Base-by-base conservation (phyloP, 805 yeast species). In the Candida odintsovae region DNA sequence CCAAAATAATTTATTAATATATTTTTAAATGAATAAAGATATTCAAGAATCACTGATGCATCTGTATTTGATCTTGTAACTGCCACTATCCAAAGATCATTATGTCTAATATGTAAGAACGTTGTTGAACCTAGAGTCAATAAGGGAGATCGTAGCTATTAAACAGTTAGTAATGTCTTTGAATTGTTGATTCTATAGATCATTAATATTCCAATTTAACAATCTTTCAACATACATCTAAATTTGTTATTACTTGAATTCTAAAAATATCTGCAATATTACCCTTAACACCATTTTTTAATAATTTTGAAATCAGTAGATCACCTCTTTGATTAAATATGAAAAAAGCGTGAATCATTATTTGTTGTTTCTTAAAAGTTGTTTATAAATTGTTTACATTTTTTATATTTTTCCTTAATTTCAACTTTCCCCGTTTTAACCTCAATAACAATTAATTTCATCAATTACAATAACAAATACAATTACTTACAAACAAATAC, bases 41-140 rank as follows among this genome's bases (percentile, higher is more conserved):
- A 87, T 68, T 92, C 97, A 59, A 90, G 78, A 1, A 90, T 77
- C 4, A 80, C 64, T 1, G 90, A 78, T 29, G 90, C 90, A 61
- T 92, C 97, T 33, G 83, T 87, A 61, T 92, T 94, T 38, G 89
- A 83, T 51, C 97, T 76, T 1, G 95, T 80, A n/a, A 90, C 90
- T 0, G 90, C 95, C 11, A 90, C 95, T 9, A 89, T 57, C 85
- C 95, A 94, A 15, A 92, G 56, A 43, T 74, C 69, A 13, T 73
- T 71, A 25, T 75, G 70, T 52, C 78, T 78, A 41, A 87, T 82
- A 59, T 89, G 90, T 45, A 89, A 74, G 61, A 92, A 94, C 0
- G 96, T 84, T 0, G 98, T 94, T 0, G 96, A 87, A 1, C 98
- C 98, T 39, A 94, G 67, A 0, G 98, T 94, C 39, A 92, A 68